Evolutionary conservation across 768 basidiomycete genomes (phyloP).

Genomic region (Lenzites betulinus): DNA sequence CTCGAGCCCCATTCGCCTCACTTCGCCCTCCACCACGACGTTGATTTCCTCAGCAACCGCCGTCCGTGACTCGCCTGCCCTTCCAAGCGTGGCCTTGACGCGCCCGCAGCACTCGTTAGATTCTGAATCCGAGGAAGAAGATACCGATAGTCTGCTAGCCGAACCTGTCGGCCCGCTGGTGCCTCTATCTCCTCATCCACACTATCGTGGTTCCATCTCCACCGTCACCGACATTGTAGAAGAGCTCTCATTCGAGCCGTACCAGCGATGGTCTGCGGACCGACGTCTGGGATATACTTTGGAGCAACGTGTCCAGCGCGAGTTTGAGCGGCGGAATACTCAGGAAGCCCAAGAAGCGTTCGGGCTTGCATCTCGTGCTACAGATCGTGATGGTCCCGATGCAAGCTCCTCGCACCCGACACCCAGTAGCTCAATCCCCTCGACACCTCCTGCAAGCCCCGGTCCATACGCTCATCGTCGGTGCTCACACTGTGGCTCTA

Average conservation of each 20-base stretch:
- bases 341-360: slow-evolving; percentile 7
- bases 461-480: neutral
- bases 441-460: neutral
- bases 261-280: slow-evolving; percentile 46
- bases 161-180: slow-evolving; percentile 1
- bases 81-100: neutral
- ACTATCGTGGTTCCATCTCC: slow-evolving; percentile 6
- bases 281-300: slow-evolving; percentile 45
- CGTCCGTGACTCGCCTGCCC: slow-evolving; percentile 8
- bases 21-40: slow-evolving; percentile 18
- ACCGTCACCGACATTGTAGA: slow-evolving; percentile 38
- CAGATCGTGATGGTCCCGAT: neutral
- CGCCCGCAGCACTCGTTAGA: neutral
- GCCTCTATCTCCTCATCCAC: slow-evolving; percentile 2
- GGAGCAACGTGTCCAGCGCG: slow-evolving; percentile 39
- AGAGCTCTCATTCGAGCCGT: slow-evolving; percentile 51
- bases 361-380: neutral
- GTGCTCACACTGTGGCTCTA: slow-evolving; percentile 28
- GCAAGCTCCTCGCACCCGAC: neutral
- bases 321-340: slow-evolving; percentile 29
- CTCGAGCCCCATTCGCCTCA: neutral
- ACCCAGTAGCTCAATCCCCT: slow-evolving; percentile 4
- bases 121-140: neutral
- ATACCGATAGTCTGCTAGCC: neutral
- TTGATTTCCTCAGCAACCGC: slow-evolving; percentile 5